Evolutionary conservation across 306 rosid species (phyloP).

Genomic region (barrel medic (Medicago truncatula)): MtrunA17r5.0-ANR NC_053043.1:5467001-5467500

Average conservation of each 20-base stretch:
- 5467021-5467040: constrained; percentile 95
- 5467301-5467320: no score
- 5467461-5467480: no score
- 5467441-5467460: no score
- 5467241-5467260: no score
- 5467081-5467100: neutral
- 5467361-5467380: no score
- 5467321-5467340: no score
- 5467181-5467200: constrained; percentile 29
- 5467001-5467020: constrained; percentile 96
- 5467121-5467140: neutral
- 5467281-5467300: no score
- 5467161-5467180: constrained; percentile 14
- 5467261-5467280: no score
- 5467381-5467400: no score
- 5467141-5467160: neutral
- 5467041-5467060: constrained; percentile 56
- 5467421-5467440: no score
- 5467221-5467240: neutral
- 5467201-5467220: constrained; percentile 33
- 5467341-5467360: no score
- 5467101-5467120: constrained; percentile 11
- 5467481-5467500: neutral
- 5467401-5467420: no score
- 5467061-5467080: constrained; percentile 20